A percentile compares a stretch with the other conserved stretches of the same genome.
Conservation (phyloP, 1,284 basidiomycete genomes). For the Farysia itapuensis region DNA sequence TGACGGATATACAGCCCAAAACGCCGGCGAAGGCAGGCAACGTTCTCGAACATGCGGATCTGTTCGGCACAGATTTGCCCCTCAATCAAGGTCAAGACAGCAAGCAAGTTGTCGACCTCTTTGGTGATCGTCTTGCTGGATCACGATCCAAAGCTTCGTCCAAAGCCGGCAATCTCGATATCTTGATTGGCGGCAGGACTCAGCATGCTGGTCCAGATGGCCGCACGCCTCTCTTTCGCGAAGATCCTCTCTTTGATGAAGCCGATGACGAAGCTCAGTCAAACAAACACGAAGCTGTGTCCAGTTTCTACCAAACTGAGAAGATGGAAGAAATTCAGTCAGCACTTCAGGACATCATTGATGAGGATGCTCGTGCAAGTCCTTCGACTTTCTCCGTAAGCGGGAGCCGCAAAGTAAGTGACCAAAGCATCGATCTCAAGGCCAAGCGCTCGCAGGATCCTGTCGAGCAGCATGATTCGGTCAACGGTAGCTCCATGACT, state of each 20-base stretch:
- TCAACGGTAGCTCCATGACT: background rate
- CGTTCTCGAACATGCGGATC: constrained; percentile 16
- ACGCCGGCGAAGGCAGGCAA: background rate
- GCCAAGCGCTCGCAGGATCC: background rate
- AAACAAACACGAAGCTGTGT: constrained; percentile 7
- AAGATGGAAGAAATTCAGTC: constrained; percentile 71
- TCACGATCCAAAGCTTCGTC: constrained; percentile 28
- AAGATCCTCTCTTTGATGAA: constrained; percentile 47
- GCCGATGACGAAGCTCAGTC: constrained; percentile 26
- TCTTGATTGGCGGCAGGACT: constrained; percentile 43
- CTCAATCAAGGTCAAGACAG: background rate
- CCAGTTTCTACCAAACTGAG: constrained; percentile 30
- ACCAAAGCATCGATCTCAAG: background rate
- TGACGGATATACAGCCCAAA: no score
- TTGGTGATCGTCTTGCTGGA: constrained; percentile 19
- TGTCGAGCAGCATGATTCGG: background rate
- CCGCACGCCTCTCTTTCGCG: constrained; percentile 40
- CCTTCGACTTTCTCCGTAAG: background rate
- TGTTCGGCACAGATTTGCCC: constrained; percentile 26
- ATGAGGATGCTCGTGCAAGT: constrained; percentile 62
- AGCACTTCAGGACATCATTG: constrained; percentile 90
- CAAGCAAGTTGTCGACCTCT: constrained; percentile 13
- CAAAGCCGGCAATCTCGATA: constrained; percentile 41
- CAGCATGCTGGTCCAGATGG: constrained; percentile 35
- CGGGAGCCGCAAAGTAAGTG: background rate